Percentiles rank a stretch among this genome's conserved stretches.
Conservation (phyloP, 345 rosid species). For the Erysimum cheiranthoides region DNA sequence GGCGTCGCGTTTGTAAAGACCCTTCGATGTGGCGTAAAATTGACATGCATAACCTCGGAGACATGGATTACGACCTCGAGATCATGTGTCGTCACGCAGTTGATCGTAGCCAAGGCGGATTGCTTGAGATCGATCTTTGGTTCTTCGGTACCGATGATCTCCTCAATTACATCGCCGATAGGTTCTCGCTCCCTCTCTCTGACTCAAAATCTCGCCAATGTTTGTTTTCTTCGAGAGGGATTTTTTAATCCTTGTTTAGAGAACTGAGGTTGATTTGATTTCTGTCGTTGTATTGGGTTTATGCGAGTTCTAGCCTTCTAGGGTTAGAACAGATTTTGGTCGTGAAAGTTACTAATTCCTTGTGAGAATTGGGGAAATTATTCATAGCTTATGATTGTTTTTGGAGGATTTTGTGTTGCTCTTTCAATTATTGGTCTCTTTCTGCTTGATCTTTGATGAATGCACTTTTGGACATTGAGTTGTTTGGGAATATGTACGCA, state of each 20-base stretch:
- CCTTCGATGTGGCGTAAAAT: slow-evolving; percentile 59
- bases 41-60: slow-evolving; percentile 42
- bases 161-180: slow-evolving; percentile 54
- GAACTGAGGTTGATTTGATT: background rate
- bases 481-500: background rate
- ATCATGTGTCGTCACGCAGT: slow-evolving; percentile 55
- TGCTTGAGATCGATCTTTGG: slow-evolving; percentile 53
- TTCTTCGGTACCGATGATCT: slow-evolving; percentile 50
- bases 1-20: slow-evolving; percentile 59
- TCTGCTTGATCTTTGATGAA: background rate
- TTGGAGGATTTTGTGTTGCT: background rate
- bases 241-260: background rate
- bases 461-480: background rate
- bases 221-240: background rate
- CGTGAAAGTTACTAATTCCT: background rate
- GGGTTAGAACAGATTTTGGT: background rate
- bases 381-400: background rate
- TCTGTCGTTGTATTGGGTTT: background rate
- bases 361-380: too few species aligned
- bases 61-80: slow-evolving; percentile 19
- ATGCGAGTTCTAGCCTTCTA: background rate
- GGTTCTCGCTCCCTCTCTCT: slow-evolving; percentile 32
- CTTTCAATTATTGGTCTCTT: background rate
- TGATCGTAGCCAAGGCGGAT: slow-evolving; percentile 61
- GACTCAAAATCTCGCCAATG: background rate